Evolutionary conservation across 2,329 filamentous ascomycete species (phyloP).

Genomic region (Metarhizium rileyi): DNA sequence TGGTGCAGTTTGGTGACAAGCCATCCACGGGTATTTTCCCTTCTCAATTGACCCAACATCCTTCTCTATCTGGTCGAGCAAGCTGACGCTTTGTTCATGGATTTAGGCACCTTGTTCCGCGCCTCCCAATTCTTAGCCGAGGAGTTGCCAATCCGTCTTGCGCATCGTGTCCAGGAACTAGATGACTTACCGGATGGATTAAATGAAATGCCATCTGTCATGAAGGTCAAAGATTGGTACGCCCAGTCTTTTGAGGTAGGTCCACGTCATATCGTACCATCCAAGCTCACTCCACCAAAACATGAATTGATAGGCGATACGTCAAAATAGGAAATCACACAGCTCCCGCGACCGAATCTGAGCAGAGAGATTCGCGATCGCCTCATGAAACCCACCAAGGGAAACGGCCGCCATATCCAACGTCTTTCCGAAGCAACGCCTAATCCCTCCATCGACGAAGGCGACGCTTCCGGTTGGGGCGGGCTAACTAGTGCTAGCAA

Average conservation of each 20-base stretch:
- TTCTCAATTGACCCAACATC: constrained; percentile 50
- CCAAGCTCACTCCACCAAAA: neutral
- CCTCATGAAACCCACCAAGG: constrained; percentile 58
- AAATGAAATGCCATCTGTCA: constrained; percentile 95
- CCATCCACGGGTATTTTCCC: constrained; percentile 69
- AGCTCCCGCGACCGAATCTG: constrained; percentile 67
- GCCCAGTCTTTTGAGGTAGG: constrained; percentile 96
- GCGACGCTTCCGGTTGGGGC: constrained; percentile 61
- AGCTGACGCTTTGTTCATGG: constrained; percentile 6
- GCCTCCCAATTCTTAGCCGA: constrained; percentile 97
- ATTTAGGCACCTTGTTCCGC: constrained; percentile 80
- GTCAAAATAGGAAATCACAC: constrained; percentile 76
- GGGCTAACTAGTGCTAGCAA: constrained; percentile 29
- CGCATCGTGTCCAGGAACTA: constrained; percentile 92
- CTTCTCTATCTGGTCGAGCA: constrained; percentile 46
- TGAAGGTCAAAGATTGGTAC: constrained; percentile 95
- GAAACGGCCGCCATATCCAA: constrained; percentile 50
- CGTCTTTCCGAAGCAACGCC: constrained; percentile 74
- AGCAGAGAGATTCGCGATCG: constrained; percentile 67
- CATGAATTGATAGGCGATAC: constrained; percentile 2
- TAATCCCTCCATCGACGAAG: constrained; percentile 81
- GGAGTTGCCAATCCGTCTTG: constrained; percentile 91
- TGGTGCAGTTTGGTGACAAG: constrained; percentile 96
- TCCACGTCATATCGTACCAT: neutral
- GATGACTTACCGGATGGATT: constrained; percentile 87